Evolutionary conservation across 2,329 filamentous ascomycete species (phyloP), one percentile per base, ranked within the genome.

Genomic region (Penicillium sp.): DNA sequence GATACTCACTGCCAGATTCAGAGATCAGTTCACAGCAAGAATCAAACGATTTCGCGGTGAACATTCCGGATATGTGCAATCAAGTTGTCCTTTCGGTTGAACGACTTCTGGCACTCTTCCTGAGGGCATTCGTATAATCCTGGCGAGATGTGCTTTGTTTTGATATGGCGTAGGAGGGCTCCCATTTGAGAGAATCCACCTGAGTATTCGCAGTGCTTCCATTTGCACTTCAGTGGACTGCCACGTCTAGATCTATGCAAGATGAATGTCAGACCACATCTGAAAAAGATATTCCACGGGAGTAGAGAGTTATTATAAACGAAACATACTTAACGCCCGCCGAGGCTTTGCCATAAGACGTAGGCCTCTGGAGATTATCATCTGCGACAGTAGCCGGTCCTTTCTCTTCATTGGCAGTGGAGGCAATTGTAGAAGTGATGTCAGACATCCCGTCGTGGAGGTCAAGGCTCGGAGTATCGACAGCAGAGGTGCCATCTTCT

Each of bases 1-100:
- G 16, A 43, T 43, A n/a, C 24, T 13, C 24, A 43, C 2, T 29
- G 5, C 40, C 9, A 3, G 3, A 43, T 18, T 6, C 10, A 29
- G 16, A 5, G 24, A 43, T 7, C 16, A 29, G 16, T 16, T 7
- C 7, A n/a, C 14, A 37, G 1, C 2, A 29, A 7, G 6, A n/a
- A 13, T 47, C 20, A 53, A 47, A 26, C 5, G 8, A 2, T 18
- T 26, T 26, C 18, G 2, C 42, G 50, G 24, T 53, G 50, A n/a
- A 53, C 34, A 14, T 47, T 53, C 11, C 50, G 50, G 42, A 53
- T 47, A 24, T 53, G 50, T 5, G 50, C 50, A 14, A 46, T 37
- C 42, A 53, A 16, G 11, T 53, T 53, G 24, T 53, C 50, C 26
- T 53, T 53, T n/a, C 50, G 34, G 6, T 53, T 53, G 35, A 53